Conservation (phyloP, 2,329 filamentous ascomycete genomes). For the Microcera coccophila region DNA sequence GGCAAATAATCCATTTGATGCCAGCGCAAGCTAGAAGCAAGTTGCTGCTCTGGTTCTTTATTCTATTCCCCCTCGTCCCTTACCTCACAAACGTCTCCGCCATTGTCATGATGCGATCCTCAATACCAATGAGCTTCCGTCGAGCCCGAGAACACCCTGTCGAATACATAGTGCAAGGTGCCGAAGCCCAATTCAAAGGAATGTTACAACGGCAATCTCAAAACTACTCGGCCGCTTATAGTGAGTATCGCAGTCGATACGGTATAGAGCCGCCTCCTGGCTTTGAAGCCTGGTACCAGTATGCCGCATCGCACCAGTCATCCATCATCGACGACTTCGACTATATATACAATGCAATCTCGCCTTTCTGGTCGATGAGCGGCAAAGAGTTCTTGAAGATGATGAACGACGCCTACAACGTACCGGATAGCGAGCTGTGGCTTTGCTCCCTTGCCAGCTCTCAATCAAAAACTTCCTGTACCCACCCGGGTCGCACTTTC, state of each 20-base stretch:
- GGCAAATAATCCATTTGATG: constrained; percentile 29
- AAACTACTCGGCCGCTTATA: constrained; percentile 31
- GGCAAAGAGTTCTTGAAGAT: constrained; percentile 30
- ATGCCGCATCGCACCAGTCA: constrained; percentile 37
- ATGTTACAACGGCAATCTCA: constrained; percentile 37
- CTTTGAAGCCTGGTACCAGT: constrained; percentile 45
- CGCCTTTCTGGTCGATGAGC: constrained; percentile 39
- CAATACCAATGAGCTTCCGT: constrained; percentile 7
- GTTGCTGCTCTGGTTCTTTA: constrained; percentile 29
- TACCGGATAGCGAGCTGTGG: constrained; percentile 35
- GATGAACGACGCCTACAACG: constrained; percentile 25
- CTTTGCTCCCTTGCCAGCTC: constrained; percentile 30
- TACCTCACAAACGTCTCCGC: constrained; percentile 27
- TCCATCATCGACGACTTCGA: constrained; percentile 51
- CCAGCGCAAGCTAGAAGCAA: constrained; percentile 29
- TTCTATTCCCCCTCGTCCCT: constrained; percentile 28
- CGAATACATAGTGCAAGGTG: constrained; percentile 28
- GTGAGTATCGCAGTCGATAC: constrained; percentile 45
- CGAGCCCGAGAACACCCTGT: constrained; percentile 32
- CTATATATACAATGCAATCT: constrained; percentile 36
- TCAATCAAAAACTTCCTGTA: constrained; percentile 29
- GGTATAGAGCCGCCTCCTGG: constrained; percentile 41
- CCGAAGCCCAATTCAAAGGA: constrained; percentile 28
- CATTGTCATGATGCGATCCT: constrained; percentile 18
- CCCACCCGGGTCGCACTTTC: constrained; percentile 29